A percentile compares a stretch with the other conserved stretches of the same genome.
Evolutionary conservation across 257 asterid genomes (phyloP).

Genomic region (Petrea volubilis): DNA sequence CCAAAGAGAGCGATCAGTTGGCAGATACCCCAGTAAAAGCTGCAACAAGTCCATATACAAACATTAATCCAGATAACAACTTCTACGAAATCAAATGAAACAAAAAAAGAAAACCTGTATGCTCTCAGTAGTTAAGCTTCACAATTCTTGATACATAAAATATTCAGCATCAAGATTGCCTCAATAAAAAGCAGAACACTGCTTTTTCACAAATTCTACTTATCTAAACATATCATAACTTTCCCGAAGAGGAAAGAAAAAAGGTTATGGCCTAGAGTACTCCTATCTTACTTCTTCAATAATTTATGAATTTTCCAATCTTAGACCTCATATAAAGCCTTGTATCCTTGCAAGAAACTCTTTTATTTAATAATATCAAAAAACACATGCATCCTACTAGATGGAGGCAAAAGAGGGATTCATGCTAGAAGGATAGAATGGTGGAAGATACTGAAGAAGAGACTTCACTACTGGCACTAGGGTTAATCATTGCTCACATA

Average conservation of each 20-base stretch:
- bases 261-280: background rate
- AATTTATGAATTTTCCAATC: slow-evolving; percentile 8
- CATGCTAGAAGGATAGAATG: background rate
- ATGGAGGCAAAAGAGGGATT: background rate
- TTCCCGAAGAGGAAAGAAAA: background rate
- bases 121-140: background rate
- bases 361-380: background rate
- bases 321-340: background rate
- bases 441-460: slow-evolving; percentile 6
- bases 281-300: slow-evolving; percentile 18
- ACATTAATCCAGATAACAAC: background rate
- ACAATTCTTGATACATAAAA: background rate
- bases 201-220: slow-evolving; percentile 16
- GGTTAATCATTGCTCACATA: slow-evolving; percentile 1
- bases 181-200: slow-evolving; percentile 9
- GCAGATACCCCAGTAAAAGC: slow-evolving; percentile 87
- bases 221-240: background rate
- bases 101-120: background rate
- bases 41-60: slow-evolving; percentile 37
- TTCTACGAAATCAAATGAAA: background rate
- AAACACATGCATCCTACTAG: background rate
- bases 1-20: slow-evolving; percentile 81
- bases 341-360: background rate
- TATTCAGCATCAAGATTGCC: background rate
- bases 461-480: background rate